These are phyloP conservation scores for Cercospora nicotianae DNA, from an alignment of 2,329 filamentous ascomycete genomes.

Conservation along the genomic window DNA sequence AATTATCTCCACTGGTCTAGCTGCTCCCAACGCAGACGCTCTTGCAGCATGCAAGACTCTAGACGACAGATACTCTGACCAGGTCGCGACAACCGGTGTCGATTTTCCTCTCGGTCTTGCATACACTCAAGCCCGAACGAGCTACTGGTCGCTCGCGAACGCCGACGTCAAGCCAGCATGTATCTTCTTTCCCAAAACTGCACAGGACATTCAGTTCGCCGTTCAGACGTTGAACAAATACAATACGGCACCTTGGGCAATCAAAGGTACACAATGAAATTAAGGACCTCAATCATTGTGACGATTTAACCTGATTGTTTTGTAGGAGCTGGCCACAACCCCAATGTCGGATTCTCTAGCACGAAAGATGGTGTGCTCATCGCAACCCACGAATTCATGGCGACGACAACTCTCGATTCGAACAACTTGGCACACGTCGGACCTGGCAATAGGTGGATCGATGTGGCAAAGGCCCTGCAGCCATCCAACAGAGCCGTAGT, in stretches of 20 bases:
- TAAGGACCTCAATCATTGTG: not conserved
- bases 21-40: slow-evolving; percentile 16
- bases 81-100: slow-evolving; percentile 20
- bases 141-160: slow-evolving; percentile 28
- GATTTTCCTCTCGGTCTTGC: slow-evolving; percentile 16
- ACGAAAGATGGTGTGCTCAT: slow-evolving; percentile 49
- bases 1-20: slow-evolving; percentile 1
- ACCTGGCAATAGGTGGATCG: slow-evolving; percentile 29
- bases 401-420: slow-evolving; percentile 41
- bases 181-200: slow-evolving; percentile 48
- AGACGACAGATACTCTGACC: slow-evolving; percentile 17
- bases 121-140: slow-evolving; percentile 20
- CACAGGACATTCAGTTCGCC: slow-evolving; percentile 54
- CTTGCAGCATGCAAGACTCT: slow-evolving; percentile 16
- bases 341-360: slow-evolving; percentile 50
- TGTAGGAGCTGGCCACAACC: slow-evolving; percentile 49
- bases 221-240: slow-evolving; percentile 52
- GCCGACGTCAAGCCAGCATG: slow-evolving; percentile 26
- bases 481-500: slow-evolving; percentile 27
- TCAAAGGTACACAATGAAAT: slow-evolving; percentile 41
- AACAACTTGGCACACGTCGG: slow-evolving; percentile 33
- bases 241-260: slow-evolving; percentile 54
- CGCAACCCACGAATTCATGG: slow-evolving; percentile 45
- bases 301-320: not conserved
- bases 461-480: slow-evolving; percentile 29